Evolutionary conservation across 139 green algal species (phyloP).

Genomic region (Astrephomene gubernaculifera): DNA sequence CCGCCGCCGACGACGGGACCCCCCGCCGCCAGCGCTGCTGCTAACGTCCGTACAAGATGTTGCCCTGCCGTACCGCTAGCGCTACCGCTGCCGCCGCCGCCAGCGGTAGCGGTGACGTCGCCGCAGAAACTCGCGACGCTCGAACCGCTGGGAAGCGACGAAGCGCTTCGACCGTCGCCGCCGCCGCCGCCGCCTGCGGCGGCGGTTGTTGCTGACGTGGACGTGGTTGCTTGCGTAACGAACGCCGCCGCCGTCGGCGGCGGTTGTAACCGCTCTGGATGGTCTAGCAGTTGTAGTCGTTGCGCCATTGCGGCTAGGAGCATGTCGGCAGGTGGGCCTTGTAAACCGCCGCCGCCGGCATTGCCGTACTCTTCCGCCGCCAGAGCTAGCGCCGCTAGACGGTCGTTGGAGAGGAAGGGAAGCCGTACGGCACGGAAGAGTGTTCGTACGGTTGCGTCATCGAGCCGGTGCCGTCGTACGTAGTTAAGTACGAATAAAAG

Average conservation of each 20-base stretch:
- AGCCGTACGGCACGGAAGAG: conserved; percentile 43
- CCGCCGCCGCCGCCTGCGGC: neutral
- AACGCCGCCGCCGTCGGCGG: neutral
- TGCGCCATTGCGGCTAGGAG: conserved; percentile 35
- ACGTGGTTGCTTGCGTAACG: no score
- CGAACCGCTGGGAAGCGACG: neutral
- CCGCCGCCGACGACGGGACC: no score
- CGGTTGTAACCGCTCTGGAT: conserved; percentile 35
- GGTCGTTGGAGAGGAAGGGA: conserved; percentile 47
- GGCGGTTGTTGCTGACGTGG: no score
- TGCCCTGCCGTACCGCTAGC: neutral
- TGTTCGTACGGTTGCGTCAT: neutral
- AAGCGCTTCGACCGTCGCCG: neutral
- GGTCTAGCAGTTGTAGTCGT: conserved; percentile 31
- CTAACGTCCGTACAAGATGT: no score
- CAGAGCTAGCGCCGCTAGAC: conserved; percentile 10
- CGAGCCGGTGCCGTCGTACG: conserved; percentile 36
- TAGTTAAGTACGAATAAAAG: conserved; percentile 46
- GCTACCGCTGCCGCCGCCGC: neutral
- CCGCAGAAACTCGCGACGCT: no score
- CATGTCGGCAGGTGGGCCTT: conserved; percentile 29
- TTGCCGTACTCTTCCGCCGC: neutral
- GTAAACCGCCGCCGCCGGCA: neutral
- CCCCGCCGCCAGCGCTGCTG: neutral
- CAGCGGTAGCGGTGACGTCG: no score